phyloP scores from a whole-genome alignment of 2,329 filamentous ascomycete genomes.

The Tolypocladium album region DNA sequence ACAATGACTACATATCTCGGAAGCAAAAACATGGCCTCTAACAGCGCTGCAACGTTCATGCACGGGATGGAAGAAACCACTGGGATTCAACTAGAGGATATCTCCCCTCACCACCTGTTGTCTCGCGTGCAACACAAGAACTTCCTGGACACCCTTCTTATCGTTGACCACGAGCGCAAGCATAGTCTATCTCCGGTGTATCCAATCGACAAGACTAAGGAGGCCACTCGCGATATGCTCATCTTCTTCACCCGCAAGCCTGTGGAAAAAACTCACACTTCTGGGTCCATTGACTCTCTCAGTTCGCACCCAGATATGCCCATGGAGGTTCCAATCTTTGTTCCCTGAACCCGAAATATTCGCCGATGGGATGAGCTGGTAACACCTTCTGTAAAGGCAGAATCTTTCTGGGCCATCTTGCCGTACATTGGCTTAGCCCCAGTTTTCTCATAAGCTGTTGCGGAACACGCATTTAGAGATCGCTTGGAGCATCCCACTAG shows the following conservation, averaged over 20 bases:
- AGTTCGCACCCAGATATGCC: conserved; percentile 11
- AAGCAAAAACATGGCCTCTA: conserved; percentile 14
- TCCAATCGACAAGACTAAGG: conserved; percentile 9
- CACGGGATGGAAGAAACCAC: conserved; percentile 15
- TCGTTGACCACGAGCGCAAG: conserved; percentile 17
- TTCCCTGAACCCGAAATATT: conserved; percentile 2
- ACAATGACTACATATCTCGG: conserved; percentile 20
- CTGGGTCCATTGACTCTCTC: conserved; percentile 13
- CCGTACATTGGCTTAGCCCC: not conserved
- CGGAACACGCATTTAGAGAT: not conserved
- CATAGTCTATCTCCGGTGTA: conserved; percentile 15
- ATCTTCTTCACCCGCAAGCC: conserved; percentile 18
- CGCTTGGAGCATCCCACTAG: not conserved
- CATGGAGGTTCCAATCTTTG: conserved; percentile 15
- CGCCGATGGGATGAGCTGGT: not conserved
- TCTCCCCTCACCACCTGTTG: conserved; percentile 10
- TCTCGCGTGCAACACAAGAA: conserved; percentile 13
- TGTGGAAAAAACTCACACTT: conserved; percentile 10
- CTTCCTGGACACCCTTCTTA: conserved; percentile 16
- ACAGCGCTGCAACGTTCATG: conserved; percentile 18
- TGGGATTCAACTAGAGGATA: conserved; percentile 10
- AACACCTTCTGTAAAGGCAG: not conserved
- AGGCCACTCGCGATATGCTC: conserved; percentile 17
- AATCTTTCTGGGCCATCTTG: not conserved
- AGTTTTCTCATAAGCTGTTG: not conserved